Base-by-base conservation (phyloP, 306 rosid species). In the Glycyrrhiza uralensis region DNA sequence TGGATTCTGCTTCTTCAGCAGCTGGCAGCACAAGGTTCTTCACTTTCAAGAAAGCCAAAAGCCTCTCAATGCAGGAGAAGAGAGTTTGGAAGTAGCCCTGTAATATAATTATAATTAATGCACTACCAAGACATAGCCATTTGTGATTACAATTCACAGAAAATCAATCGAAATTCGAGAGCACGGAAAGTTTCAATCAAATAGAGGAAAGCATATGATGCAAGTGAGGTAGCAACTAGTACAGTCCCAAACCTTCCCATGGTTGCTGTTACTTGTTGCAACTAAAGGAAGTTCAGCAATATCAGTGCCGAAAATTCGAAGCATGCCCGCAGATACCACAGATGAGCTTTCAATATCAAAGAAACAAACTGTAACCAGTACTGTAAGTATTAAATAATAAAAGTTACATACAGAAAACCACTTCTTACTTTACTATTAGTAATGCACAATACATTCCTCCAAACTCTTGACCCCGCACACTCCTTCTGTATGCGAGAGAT, bases 201-300 rank as follows among this genome's bases (percentile, higher is more conserved):
- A 70, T 47, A 13, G 52, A 29, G 39, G 49, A 57, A 54, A 54
- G 62, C 49, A 35, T 50, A 47, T 30, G 26, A 50, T 38, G 62
- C 29, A 63, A 58, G 65, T 47, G 18, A 50, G 60, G 58, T 19
- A 62, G 46, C 32, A 58, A 72, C 22, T 29, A 19, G 54, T 33
- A 14, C 22, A 54, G 50, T 18, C 68, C 29, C 76, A 19, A 76
- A 89, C 98, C 96, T 90, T 90, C 64, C 98, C 98, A 33, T 91
- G 98, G 79, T 85, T 82, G 71, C 82, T 77, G 14, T 83, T 90
- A 65, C 90, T 89, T 15, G 98, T 90, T 14, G 98, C 98, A 73
- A 91, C 98, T 81, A 93, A 77, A 30, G 98, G 97, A n/a, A 93
- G 92, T 75, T 93, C 98, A 18, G 98, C 98, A 66, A 89, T 75